Percentiles rank a stretch among this genome's conserved stretches.
Evolutionary conservation across 306 rosid genomes (phyloP).

Genomic region (Mimosa bimucronata): DNA sequence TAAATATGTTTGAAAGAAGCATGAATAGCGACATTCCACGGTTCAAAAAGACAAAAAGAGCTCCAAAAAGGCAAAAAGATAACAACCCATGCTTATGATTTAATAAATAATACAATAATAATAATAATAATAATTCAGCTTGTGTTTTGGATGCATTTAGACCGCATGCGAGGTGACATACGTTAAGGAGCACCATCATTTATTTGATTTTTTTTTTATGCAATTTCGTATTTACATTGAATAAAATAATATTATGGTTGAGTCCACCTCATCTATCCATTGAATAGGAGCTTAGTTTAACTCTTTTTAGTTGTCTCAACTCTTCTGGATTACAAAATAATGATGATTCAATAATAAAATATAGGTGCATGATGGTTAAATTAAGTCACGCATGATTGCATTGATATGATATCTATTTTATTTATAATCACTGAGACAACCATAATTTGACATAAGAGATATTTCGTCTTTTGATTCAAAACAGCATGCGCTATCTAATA

Average conservation of each 20-base stretch:
- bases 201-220: neutral
- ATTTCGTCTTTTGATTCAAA: neutral
- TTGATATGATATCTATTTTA: neutral
- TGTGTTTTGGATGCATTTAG: neutral
- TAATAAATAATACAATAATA: too few species aligned
- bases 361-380: neutral
- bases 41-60: too few species aligned
- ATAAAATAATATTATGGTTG: neutral
- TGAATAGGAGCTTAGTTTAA: neutral
- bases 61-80: too few species aligned
- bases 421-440: neutral
- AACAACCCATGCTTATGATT: too few species aligned
- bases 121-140: too few species aligned
- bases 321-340: neutral
- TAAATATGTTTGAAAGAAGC: too few species aligned
- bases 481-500: neutral
- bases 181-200: neutral
- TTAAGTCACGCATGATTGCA: neutral
- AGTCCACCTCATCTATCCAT: neutral
- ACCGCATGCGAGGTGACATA: neutral
- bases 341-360: neutral
- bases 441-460: neutral
- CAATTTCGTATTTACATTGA: neutral
- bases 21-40: too few species aligned
- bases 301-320: neutral